phyloP scores from a whole-genome alignment of 2,329 filamentous ascomycete genomes.

The Lasiodiplodia theobromae region DNA sequence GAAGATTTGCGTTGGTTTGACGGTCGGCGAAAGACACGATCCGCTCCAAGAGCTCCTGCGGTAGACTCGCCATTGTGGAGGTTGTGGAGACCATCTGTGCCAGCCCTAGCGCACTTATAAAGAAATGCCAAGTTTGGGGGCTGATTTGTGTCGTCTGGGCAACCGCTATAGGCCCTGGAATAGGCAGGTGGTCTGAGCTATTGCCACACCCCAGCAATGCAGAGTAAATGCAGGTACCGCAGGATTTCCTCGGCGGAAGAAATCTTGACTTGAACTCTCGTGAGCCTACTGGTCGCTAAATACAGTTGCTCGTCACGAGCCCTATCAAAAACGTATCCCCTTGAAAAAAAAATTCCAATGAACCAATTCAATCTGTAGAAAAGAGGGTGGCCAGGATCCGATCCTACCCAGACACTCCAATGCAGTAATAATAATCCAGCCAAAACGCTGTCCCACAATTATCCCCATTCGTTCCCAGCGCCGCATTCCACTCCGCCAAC shows the following conservation, averaged over 20 bases:
- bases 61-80: neutral
- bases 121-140: neutral
- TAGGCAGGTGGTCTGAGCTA: no score
- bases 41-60: constrained; percentile 5
- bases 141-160: neutral
- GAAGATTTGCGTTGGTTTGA: neutral
- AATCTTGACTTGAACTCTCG: no score
- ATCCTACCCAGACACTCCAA: constrained; percentile 1
- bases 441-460: constrained; percentile 33
- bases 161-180: no score
- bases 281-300: no score
- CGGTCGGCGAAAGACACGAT: neutral
- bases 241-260: no score
- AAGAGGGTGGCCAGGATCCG: no score
- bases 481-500: constrained; percentile 34
- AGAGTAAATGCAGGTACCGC: no score
- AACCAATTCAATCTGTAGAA: neutral
- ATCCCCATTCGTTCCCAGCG: constrained; percentile 29
- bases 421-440: constrained; percentile 30
- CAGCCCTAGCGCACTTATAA: no score
- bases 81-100: neutral
- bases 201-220: no score
- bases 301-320: no score
- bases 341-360: neutral
- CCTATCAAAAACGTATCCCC: neutral